These are phyloP conservation scores for Pestalotiopsis sp. DNA, from an alignment of 2,329 filamentous ascomycete genomes.

Conservation along the genomic window DNA sequence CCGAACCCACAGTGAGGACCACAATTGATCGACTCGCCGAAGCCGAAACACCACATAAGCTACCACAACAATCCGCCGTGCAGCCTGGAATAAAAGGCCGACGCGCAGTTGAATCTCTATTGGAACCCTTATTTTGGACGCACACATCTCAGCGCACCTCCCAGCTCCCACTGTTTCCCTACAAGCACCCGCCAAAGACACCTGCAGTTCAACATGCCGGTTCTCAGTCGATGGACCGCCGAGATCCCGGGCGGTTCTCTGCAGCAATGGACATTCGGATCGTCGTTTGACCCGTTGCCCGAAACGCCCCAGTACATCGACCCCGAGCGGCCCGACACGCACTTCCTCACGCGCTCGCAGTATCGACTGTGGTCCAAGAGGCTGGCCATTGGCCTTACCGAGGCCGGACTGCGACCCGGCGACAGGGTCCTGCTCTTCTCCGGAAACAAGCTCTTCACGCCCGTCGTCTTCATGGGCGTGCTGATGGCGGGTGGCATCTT, in stretches of 20 bases:
- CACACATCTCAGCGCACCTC: background rate
- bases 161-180: no score
- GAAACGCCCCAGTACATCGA: conserved; percentile 61
- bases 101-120: no score
- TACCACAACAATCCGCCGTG: no score
- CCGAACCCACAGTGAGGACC: background rate
- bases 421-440: conserved; percentile 77
- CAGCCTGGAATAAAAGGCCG: no score
- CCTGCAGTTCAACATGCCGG: conserved; percentile 4
- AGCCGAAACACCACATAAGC: no score
- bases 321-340: conserved; percentile 66
- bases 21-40: background rate
- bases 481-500: conserved; percentile 81
- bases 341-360: conserved; percentile 64
- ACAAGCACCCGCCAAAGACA: background rate
- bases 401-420: conserved; percentile 65
- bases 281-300: conserved; percentile 43
- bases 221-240: conserved; percentile 39
- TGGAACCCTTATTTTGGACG: background rate
- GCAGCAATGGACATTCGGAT: conserved; percentile 59
- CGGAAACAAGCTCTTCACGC: conserved; percentile 74
- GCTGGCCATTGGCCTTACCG: conserved; percentile 68
- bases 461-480: conserved; percentile 70
- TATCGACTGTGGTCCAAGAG: conserved; percentile 75
- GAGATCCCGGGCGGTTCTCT: conserved; percentile 51